Conservation (phyloP, 2,329 filamentous ascomycete genomes). For the Colletotrichum phormii region DNA sequence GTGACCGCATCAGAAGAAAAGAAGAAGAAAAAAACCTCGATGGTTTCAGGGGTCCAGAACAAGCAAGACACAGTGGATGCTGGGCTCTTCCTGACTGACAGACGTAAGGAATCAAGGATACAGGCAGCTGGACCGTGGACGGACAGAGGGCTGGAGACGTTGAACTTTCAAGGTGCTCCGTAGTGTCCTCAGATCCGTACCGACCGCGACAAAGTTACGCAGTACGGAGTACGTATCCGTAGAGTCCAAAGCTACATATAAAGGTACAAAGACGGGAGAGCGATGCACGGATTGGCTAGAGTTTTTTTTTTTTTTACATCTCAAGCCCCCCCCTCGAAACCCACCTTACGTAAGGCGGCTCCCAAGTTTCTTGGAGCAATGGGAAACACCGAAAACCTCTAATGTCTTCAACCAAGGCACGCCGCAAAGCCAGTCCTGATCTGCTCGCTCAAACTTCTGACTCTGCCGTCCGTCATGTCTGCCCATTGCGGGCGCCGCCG, state of each 20-base stretch:
- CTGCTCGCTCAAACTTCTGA: conserved; percentile 17
- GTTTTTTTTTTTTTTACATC: conserved; percentile 10
- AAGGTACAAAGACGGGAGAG: background rate
- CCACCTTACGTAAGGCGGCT: conserved; percentile 28
- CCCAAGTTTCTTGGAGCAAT: conserved; percentile 21
- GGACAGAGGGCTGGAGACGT: conserved; percentile 18
- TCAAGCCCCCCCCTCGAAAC: background rate
- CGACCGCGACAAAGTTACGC: background rate
- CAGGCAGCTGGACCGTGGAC: conserved; percentile 14
- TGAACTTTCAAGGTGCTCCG: conserved; percentile 5
- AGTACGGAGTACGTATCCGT: background rate
- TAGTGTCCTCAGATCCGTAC: background rate
- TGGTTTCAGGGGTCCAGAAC: conserved; percentile 37
- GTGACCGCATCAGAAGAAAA: conserved; percentile 27
- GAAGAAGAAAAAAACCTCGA: conserved; percentile 24
- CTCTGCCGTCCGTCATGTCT: conserved; percentile 8
- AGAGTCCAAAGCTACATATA: background rate
- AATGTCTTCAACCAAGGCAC: background rate
- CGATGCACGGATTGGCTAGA: conserved; percentile 27
- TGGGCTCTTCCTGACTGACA: conserved; percentile 26
- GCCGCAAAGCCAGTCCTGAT: background rate
- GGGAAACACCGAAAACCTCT: conserved; percentile 11
- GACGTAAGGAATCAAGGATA: background rate
- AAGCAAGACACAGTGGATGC: conserved; percentile 31
- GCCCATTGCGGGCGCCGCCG: conserved; percentile 4